These are phyloP conservation scores for Protea cynaroides DNA, from an alignment of 164 flowering plant genomes.

Conservation along the genomic window DNA sequence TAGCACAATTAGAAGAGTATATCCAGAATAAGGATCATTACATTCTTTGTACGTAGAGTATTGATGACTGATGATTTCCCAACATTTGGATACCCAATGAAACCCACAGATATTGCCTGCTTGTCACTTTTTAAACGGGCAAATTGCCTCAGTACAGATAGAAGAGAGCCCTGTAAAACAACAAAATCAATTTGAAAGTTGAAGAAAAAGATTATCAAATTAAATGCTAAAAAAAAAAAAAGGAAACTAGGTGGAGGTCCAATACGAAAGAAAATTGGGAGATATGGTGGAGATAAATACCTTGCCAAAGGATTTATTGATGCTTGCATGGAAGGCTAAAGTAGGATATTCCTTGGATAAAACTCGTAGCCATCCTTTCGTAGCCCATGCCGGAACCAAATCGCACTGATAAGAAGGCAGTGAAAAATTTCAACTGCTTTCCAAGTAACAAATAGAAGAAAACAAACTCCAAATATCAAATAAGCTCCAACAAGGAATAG, in stretches of 20 bases:
- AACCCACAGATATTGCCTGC: slow-evolving; percentile 97
- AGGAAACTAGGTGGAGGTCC: background rate
- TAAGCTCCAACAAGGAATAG: background rate
- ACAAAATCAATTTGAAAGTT: background rate
- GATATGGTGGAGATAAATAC: slow-evolving; percentile 28
- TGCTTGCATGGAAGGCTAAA: slow-evolving; percentile 96
- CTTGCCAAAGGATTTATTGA: slow-evolving; percentile 98
- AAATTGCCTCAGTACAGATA: slow-evolving; percentile 89
- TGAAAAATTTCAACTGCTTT: background rate
- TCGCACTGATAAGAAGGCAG: slow-evolving; percentile 58
- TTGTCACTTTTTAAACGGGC: slow-evolving; percentile 94
- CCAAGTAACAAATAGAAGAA: background rate
- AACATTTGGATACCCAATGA: slow-evolving; percentile 98
- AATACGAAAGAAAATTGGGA: background rate
- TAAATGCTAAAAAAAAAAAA: background rate
- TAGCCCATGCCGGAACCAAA: slow-evolving; percentile 95
- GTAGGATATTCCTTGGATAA: slow-evolving; percentile 90
- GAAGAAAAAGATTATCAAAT: background rate
- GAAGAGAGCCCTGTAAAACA: slow-evolving; percentile 70
- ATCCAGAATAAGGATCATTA: slow-evolving; percentile 25
- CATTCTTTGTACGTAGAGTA: slow-evolving; percentile 91
- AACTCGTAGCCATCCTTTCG: slow-evolving; percentile 91
- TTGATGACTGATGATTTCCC: slow-evolving; percentile 99
- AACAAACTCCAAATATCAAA: background rate
- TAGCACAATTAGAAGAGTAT: background rate